A percentile compares a stretch with the other conserved stretches of the same genome.
Evolutionary conservation across 73 alveolate genomes (phyloP).

Genomic region (Paramecium sonneborni): DNA sequence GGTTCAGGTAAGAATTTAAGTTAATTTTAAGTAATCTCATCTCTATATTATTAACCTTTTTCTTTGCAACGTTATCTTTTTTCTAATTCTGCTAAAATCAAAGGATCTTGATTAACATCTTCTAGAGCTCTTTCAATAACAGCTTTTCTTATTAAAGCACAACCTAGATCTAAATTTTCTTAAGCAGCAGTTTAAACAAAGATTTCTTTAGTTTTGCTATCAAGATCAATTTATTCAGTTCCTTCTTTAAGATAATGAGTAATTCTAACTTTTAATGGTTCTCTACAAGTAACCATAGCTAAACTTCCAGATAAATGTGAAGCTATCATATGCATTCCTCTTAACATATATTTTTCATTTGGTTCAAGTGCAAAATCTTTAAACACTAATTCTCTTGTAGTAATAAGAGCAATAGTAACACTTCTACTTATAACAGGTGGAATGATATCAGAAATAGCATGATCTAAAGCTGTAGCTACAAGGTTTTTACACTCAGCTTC

Average conservation of each 20-base stretch:
- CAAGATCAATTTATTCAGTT: neutral
- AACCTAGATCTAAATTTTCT: conserved; percentile 92
- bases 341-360: conserved; percentile 84
- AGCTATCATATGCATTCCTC: conserved; percentile 91
- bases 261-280: conserved; percentile 90
- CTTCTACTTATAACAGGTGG: conserved; percentile 97
- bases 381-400: conserved; percentile 96
- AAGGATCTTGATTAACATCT: conserved; percentile 87
- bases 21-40: conserved; percentile 68
- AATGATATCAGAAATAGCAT: conserved; percentile 89
- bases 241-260: conserved; percentile 80
- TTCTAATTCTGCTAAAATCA: conserved; percentile 84
- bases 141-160: conserved; percentile 85
- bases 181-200: conserved; percentile 57
- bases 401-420: conserved; percentile 96
- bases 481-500: conserved; percentile 71
- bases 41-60: conserved; percentile 69
- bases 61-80: conserved; percentile 78
- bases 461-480: conserved; percentile 85
- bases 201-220: conserved; percentile 3
- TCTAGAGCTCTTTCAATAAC: conserved; percentile 93
- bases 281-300: conserved; percentile 98
- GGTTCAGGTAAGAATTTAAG: conserved; percentile 85
- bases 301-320: conserved; percentile 93
- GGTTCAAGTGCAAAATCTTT: conserved; percentile 96